Evolutionary conservation across 139 green algal genomes (phyloP).

Genomic region (Tetraselmis chui): DNA sequence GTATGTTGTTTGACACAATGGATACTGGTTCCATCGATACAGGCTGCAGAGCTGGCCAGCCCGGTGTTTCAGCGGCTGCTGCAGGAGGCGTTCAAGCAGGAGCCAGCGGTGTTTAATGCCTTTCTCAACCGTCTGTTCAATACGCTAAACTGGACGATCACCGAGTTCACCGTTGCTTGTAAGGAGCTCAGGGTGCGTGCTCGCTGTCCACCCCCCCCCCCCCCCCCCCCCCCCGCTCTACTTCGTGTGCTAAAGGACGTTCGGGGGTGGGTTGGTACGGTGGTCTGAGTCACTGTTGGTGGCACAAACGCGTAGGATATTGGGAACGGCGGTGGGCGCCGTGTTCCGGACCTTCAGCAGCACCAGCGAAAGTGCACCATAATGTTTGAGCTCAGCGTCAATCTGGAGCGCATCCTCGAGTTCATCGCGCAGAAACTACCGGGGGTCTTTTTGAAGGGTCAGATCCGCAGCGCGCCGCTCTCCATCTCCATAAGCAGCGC

Average conservation of each 20-base stretch:
- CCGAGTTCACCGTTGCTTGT: constrained; percentile 61
- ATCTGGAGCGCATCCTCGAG: constrained; percentile 72
- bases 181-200: constrained; percentile 41
- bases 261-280: too few species aligned
- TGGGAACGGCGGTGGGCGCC: background rate
- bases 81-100: constrained; percentile 20
- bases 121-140: constrained; percentile 85
- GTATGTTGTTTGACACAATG: too few species aligned
- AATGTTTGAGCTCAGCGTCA: constrained; percentile 66
- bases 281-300: too few species aligned
- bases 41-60: background rate
- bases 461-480: background rate
- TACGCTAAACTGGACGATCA: constrained; percentile 75
- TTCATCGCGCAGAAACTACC: constrained; percentile 44
- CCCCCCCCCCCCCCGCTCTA: too few species aligned
- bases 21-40: too few species aligned
- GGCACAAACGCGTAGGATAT: background rate
- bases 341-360: background rate
- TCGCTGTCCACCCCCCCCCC: too few species aligned
- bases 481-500: background rate
- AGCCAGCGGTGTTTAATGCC: constrained; percentile 26
- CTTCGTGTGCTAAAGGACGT: too few species aligned
- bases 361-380: constrained; percentile 40
- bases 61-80: constrained; percentile 32
- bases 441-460: constrained; percentile 20